Base-by-base conservation (phyloP, 2,329 filamentous ascomycete genomes). In the Alternaria burnsii region DNA sequence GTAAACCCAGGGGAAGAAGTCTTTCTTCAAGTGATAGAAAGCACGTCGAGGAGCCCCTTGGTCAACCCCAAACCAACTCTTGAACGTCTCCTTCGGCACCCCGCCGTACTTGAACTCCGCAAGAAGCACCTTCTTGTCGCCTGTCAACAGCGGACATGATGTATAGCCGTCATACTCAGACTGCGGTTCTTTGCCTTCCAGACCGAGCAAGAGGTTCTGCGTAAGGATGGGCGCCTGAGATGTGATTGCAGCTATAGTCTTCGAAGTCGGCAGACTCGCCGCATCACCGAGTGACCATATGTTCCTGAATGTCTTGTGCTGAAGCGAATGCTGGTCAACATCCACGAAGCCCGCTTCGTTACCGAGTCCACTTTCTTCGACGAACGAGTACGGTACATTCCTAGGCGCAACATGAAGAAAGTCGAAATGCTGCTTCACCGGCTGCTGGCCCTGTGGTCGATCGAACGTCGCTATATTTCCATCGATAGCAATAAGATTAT, bases 71-170 rank as follows among this genome's bases (percentile, higher is more conserved):
- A 88, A 65, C 60, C 69, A 76, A 71, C 80, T 76, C 6, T 77
- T 80, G 65, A 89, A 89, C 1, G 87, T 89, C 79, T 89, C 87
- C 72, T 88, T 87, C 10, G 87, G 86, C 62, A 81, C 81, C 10
- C 85, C 86, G 5, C 85, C 87, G 62, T 89, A 89, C 77, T 87
- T 88, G 80, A 89, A 89, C 74, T 89, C 87, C 0, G 86, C 86
- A 14, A 89, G 82, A 24, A 89, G 79, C 3, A 89, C 86, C 78
- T 88, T 88, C 62, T 85, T 85, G 62, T 88, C 87, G 67, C 87
- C 75, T 0, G 71, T 80, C 61, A 70, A 68, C 32, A 77, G 68
- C 4, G 78, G 78, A 58, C 77, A 79, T 6, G 77, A 80, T 2
- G 78, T 79, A 56, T 80, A 80, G 1, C 78, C 78, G 51, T 80